phyloP scores from a whole-genome alignment of 495 filamentous ascomycete species.

The Friedmanniomyces simplex region DNA sequence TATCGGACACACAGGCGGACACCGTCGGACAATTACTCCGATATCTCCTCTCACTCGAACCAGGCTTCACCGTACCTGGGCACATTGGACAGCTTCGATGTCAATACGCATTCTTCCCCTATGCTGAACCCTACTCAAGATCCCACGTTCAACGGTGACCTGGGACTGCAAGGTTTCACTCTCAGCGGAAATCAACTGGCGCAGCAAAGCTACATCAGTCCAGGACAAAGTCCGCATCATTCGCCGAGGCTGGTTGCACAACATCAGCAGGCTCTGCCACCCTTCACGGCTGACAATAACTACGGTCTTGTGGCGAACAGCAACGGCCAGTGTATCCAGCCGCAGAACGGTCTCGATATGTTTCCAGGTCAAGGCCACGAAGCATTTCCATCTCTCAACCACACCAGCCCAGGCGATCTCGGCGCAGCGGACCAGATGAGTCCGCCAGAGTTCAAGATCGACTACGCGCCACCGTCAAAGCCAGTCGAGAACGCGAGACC shows the following conservation, averaged over 20 bases:
- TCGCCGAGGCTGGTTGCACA: slow-evolving; percentile 73
- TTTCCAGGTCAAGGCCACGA: slow-evolving; percentile 45
- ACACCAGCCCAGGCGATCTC: slow-evolving; percentile 45
- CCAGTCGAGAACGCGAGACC: slow-evolving; percentile 59
- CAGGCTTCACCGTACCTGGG: slow-evolving; percentile 69
- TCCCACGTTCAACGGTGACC: slow-evolving; percentile 62
- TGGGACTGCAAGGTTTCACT: slow-evolving; percentile 72
- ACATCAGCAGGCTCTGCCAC: slow-evolving; percentile 34
- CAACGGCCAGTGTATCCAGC: slow-evolving; percentile 40
- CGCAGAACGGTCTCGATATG: slow-evolving; percentile 38
- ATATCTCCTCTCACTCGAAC: slow-evolving; percentile 64
- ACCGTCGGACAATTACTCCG: slow-evolving; percentile 77
- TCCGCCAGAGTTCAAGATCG: slow-evolving; percentile 84
- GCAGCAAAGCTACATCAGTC: slow-evolving; percentile 47
- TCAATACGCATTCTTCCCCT: slow-evolving; percentile 65
- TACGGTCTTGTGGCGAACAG: slow-evolving; percentile 42
- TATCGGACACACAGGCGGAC: slow-evolving; percentile 72
- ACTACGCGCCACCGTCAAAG: slow-evolving; percentile 67
- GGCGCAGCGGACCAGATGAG: slow-evolving; percentile 65
- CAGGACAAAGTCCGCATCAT: slow-evolving; percentile 73
- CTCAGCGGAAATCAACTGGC: slow-evolving; percentile 60
- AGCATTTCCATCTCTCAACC: slow-evolving; percentile 44
- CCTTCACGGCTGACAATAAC: slow-evolving; percentile 27
- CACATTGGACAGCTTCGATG: slow-evolving; percentile 71
- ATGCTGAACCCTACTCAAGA: slow-evolving; percentile 66